Conservation (phyloP, 805 yeast species). For the Suhomyces canberraensis region DNA sequence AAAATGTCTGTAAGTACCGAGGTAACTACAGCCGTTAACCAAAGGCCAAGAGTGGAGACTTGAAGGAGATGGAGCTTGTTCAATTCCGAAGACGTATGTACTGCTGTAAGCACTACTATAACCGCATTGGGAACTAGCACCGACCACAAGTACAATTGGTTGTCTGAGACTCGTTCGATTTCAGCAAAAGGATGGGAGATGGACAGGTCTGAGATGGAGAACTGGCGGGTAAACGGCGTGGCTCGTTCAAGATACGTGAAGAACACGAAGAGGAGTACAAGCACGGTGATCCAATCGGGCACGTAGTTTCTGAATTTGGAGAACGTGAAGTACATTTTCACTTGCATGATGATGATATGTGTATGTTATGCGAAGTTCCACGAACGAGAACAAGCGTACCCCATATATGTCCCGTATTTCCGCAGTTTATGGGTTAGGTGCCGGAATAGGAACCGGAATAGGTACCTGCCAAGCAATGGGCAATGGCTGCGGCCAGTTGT, state of each 20-base stretch:
- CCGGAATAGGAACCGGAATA: too few species aligned
- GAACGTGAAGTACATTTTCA: slow-evolving; percentile 10
- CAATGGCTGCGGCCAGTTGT: too few species aligned
- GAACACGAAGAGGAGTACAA: slow-evolving; percentile 22
- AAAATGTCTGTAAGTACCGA: slow-evolving; percentile 35
- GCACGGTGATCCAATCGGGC: slow-evolving; percentile 32
- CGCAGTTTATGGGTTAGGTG: too few species aligned
- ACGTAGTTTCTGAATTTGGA: slow-evolving; percentile 17
- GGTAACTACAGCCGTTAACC: slow-evolving; percentile 25
- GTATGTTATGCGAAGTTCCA: too few species aligned
- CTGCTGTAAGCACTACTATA: slow-evolving; percentile 15
- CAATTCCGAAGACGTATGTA: slow-evolving; percentile 6
- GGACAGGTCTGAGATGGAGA: slow-evolving; percentile 27
- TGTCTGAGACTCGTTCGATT: slow-evolving; percentile 31
- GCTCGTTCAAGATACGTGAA: slow-evolving; percentile 30
- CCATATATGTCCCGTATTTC: too few species aligned
- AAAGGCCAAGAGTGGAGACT: slow-evolving; percentile 29
- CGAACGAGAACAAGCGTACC: too few species aligned
- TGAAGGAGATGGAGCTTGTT: slow-evolving; percentile 25
- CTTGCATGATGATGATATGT: not conserved
- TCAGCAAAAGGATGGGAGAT: slow-evolving; percentile 36
- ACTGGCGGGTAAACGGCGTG: slow-evolving; percentile 34
- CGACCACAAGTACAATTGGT: slow-evolving; percentile 27
- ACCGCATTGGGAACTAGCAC: slow-evolving; percentile 23
- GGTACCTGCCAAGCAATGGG: too few species aligned